Percentiles rank a stretch among this genome's conserved stretches.
phyloP scores from a whole-genome alignment of 73 alveolate genomes.

The Tetrahymena elliotti region DNA sequence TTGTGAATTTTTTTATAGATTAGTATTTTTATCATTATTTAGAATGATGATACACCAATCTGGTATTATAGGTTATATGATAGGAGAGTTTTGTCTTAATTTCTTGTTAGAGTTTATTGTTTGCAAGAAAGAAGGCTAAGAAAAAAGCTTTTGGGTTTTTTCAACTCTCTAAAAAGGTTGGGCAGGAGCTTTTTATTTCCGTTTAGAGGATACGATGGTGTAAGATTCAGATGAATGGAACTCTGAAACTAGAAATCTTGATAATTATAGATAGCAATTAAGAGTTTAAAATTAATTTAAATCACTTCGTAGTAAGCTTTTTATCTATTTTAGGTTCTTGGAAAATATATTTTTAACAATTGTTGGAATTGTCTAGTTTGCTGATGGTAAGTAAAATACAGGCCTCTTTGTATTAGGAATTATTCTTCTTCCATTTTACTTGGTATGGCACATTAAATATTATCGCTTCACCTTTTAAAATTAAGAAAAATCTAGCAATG shows the following conservation, averaged over 20 bases:
- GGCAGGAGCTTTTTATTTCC: background rate
- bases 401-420: background rate
- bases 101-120: background rate
- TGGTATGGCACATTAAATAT: background rate
- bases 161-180: background rate
- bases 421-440: background rate
- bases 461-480: background rate
- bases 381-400: background rate
- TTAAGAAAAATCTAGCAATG: background rate
- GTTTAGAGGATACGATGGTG: background rate
- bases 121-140: background rate
- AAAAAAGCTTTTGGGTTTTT: background rate
- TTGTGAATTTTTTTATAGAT: background rate
- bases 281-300: background rate
- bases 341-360: background rate
- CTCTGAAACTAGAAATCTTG: background rate
- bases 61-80: background rate
- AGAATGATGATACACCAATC: background rate
- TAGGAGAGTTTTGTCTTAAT: background rate
- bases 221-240: background rate
- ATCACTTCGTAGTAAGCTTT: background rate
- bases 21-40: background rate
- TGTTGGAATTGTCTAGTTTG: background rate
- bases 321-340: background rate
- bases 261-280: background rate